These are phyloP conservation scores for Solanum phureja DNA, from an alignment of 257 asterid genomes.

Conservation along the genomic window DNA sequence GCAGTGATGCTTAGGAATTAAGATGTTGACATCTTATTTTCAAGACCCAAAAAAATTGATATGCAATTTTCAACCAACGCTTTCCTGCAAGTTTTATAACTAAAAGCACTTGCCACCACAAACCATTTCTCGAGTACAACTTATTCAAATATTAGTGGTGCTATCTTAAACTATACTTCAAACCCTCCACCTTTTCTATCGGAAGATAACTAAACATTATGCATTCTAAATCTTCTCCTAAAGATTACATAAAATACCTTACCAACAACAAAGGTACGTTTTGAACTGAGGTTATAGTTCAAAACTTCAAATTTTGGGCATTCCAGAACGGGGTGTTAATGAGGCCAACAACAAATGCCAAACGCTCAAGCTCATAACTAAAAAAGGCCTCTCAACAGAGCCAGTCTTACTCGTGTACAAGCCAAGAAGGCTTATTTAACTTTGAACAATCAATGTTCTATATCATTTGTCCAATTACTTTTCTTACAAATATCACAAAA, in stretches of 20 bases:
- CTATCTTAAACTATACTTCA: no score
- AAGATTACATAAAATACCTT: neutral
- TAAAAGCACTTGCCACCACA: no score
- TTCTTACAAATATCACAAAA: slow-evolving; percentile 4
- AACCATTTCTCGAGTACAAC: no score
- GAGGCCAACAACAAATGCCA: neutral
- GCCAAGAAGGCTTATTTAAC: neutral
- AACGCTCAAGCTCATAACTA: neutral
- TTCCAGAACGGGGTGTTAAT: no score
- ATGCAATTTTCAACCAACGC: no score
- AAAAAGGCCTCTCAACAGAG: neutral
- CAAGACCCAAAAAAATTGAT: no score
- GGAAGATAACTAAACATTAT: neutral
- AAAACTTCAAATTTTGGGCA: no score
- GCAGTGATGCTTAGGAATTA: no score
- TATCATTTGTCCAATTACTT: neutral
- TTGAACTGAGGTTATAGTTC: neutral
- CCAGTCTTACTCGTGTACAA: neutral
- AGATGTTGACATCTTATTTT: no score
- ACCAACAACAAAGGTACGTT: neutral
- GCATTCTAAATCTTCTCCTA: neutral
- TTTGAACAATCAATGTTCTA: neutral
- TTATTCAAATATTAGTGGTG: no score
- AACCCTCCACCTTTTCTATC: no score
- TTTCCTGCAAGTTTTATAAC: no score